Evolutionary conservation across 2,329 filamentous ascomycete genomes (phyloP).

Genomic region (Aspergillus pseudoviridinutans): DNA sequence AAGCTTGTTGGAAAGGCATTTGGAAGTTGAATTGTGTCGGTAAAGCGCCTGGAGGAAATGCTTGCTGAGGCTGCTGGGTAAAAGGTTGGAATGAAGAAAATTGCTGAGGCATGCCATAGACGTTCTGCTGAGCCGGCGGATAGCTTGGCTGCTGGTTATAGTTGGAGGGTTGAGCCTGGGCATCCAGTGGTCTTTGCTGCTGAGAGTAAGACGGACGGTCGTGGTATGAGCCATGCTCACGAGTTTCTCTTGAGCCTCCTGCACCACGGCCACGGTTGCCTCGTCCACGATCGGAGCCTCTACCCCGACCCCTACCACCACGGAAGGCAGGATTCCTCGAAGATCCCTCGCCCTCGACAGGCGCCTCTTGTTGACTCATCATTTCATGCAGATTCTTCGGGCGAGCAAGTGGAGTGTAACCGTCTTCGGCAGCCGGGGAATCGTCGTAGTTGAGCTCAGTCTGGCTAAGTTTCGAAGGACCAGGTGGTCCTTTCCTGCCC

Average conservation of each 20-base stretch:
- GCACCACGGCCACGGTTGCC: slow-evolving; percentile 11
- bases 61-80: slow-evolving; percentile 12
- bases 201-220: slow-evolving; percentile 26
- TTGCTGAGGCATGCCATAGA: slow-evolving; percentile 24
- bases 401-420: slow-evolving; percentile 66
- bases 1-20: slow-evolving; percentile 37
- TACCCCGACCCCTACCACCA: slow-evolving; percentile 48
- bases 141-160: slow-evolving; percentile 14
- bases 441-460: slow-evolving; percentile 64
- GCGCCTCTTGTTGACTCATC: slow-evolving; percentile 39
- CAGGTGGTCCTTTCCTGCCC: slow-evolving; percentile 32
- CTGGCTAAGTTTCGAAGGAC: slow-evolving; percentile 37
- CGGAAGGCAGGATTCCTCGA: slow-evolving; percentile 37
- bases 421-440: slow-evolving; percentile 43
- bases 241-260: slow-evolving; percentile 27
- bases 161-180: slow-evolving; percentile 22
- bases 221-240: slow-evolving; percentile 21
- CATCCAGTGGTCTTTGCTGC: slow-evolving; percentile 11
- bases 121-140: slow-evolving; percentile 16
- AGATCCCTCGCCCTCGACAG: slow-evolving; percentile 29
- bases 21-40: slow-evolving; percentile 36
- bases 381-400: slow-evolving; percentile 60
- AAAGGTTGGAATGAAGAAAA: slow-evolving; percentile 22
- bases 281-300: slow-evolving; percentile 36
- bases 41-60: slow-evolving; percentile 21